These are phyloP conservation scores for Kwoniella botswanensis DNA, from an alignment of 768 basidiomycete genomes.

Conservation along the genomic window DNA sequence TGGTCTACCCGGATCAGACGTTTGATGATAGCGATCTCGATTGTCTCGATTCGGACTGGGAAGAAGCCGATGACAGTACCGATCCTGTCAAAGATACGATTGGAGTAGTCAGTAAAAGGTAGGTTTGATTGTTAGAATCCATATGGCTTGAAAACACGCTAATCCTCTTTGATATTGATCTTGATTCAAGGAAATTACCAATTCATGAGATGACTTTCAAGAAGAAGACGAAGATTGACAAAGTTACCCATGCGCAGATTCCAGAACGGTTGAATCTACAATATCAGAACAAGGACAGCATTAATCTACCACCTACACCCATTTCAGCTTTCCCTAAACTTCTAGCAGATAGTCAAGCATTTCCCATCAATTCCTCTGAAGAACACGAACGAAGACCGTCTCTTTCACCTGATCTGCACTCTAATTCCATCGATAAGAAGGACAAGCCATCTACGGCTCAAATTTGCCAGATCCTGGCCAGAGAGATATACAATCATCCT, in stretches of 20 bases:
- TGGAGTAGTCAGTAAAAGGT: no score
- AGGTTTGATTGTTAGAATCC: no score
- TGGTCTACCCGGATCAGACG: no score
- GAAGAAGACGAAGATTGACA: no score
- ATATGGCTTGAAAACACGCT: no score
- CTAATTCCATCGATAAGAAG: background rate
- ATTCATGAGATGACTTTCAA: no score
- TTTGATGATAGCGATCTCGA: background rate
- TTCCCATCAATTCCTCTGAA: background rate
- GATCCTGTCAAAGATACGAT: background rate
- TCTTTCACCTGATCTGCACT: background rate
- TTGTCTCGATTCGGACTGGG: background rate
- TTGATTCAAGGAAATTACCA: no score
- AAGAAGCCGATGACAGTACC: background rate
- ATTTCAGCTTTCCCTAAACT: background rate
- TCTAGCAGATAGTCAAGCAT: background rate
- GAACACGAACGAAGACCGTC: background rate
- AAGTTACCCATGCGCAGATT: no score
- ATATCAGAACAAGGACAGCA: background rate
- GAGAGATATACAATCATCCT: background rate
- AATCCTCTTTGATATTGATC: no score
- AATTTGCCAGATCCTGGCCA: background rate
- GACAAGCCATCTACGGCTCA: background rate
- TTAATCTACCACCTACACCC: constrained; percentile 2
- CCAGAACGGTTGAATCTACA: no score